Evolutionary conservation across 2,329 filamentous ascomycete genomes (phyloP), one percentile per base, ranked within the genome.

Genomic region (Nigrograna mackinnonii): DNA sequence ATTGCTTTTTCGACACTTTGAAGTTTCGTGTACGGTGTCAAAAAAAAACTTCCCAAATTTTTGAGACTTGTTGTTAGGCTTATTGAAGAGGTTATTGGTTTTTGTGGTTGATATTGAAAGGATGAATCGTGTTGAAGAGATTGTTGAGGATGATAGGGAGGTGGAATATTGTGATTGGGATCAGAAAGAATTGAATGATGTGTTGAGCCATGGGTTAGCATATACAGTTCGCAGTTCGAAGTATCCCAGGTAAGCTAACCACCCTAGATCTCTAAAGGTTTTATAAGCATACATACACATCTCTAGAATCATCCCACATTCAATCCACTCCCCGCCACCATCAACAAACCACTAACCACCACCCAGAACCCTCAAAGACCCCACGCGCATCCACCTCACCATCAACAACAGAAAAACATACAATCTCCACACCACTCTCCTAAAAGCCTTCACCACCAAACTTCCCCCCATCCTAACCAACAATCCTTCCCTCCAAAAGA

Each of bases 221-320:
- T 48, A 48, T 31, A 43, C 45, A 12, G 31, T 48, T 12, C 37
- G 37, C 5, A 22, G 18, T 14, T 44, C 45, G 13, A 48, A 48
- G 24, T 45, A 48, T 28, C 37, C 41, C 35, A 37, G 41, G 45
- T 45, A 39, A 26, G 17, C 11, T 20, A 19, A 18, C n/a, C 14
- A 20, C 7, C 22, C n/a, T n/a, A n/a, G n/a, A n/a, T n/a, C 16
- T 14, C 26, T 34, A 14, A 18, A 22, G 17, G 11, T 28, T 14
- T n/a, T n/a, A n/a, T n/a, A n/a, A n/a, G n/a, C n/a, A n/a, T n/a
- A n/a, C n/a, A n/a, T n/a, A n/a, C n/a, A 16, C 24, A 22, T 4
- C 16, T 37, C 26, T 18, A 20, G 11, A 14, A 20, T 19, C 16
- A 14, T 32, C 21, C 20, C 22, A 5, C 31, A 35, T 17, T 37